Evolutionary conservation across 2,329 filamentous ascomycete genomes (phyloP).

Genomic region (Coniochaeta sp.): DNA sequence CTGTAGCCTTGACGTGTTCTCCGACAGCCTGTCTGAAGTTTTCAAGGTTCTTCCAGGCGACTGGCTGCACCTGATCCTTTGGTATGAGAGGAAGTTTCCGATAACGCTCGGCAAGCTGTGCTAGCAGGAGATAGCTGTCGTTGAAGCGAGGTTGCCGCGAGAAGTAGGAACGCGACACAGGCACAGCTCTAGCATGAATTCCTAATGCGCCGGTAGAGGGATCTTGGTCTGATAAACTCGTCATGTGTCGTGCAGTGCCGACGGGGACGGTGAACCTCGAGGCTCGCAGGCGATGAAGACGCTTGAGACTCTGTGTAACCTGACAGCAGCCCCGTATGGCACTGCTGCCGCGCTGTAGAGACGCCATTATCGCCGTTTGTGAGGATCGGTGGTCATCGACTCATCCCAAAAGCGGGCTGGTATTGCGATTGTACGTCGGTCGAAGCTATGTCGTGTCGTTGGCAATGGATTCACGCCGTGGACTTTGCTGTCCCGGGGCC

Average conservation of each 20-base stretch:
- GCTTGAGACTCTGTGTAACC: conserved; percentile 8
- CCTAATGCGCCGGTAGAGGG: not conserved
- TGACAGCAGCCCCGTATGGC: conserved; percentile 13
- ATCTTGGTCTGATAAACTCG: not conserved
- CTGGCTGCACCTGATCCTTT: conserved; percentile 57
- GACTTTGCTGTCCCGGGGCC: not conserved
- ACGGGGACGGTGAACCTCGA: conserved; percentile 6
- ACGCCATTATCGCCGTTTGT: conserved; percentile 15
- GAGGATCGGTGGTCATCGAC: not conserved
- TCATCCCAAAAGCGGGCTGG: not conserved
- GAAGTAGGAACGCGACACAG: conserved; percentile 90
- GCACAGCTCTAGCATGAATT: conserved; percentile 64
- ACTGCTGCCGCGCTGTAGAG: conserved; percentile 11
- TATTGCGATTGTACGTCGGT: not conserved
- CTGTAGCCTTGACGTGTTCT: conserved; percentile 66
- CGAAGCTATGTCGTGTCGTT: not conserved
- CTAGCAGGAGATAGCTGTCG: conserved; percentile 71
- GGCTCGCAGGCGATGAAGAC: conserved; percentile 14
- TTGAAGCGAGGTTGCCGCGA: conserved; percentile 78
- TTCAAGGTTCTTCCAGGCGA: conserved; percentile 72
- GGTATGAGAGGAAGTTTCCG: conserved; percentile 63
- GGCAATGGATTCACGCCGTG: not conserved
- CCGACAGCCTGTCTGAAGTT: conserved; percentile 67
- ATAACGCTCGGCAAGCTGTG: conserved; percentile 64
- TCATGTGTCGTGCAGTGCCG: conserved; percentile 7